Evolutionary conservation across 257 asterid species (phyloP).

Genomic region (Ilex asprella): DNA sequence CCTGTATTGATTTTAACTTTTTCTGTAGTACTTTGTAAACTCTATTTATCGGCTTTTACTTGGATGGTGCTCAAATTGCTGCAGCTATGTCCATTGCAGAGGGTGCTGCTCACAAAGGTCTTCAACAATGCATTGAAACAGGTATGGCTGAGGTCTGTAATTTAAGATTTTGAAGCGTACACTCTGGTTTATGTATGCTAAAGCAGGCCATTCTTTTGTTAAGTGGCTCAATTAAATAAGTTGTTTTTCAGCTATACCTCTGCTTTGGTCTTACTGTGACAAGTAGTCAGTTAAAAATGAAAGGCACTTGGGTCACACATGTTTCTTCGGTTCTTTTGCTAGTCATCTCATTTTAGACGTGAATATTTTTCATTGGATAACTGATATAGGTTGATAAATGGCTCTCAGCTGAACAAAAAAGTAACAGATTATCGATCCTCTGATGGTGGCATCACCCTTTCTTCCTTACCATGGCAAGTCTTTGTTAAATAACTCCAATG

Average conservation of each 20-base stretch:
- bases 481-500: too few relatives aligned
- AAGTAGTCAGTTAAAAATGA: too few relatives aligned
- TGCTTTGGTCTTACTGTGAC: too few relatives aligned
- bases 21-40: constrained; percentile 79
- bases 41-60: constrained; percentile 87
- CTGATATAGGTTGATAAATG: constrained; percentile 71
- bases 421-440: constrained; percentile 82
- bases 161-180: constrained; percentile 6
- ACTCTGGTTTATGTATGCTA: too few relatives aligned
- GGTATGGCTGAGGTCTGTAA: constrained; percentile 94
- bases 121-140: constrained; percentile 95
- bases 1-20: not conserved
- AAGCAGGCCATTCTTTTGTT: too few relatives aligned
- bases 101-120: constrained; percentile 97
- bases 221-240: too few relatives aligned
- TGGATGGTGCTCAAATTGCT: constrained; percentile 99
- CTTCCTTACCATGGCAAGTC: too few relatives aligned
- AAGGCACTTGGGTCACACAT: too few relatives aligned
- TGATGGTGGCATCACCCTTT: constrained; percentile 50
- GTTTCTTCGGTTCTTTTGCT: too few relatives aligned
- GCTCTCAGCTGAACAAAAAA: constrained; percentile 87
- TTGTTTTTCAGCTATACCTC: too few relatives aligned
- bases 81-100: constrained; percentile 94
- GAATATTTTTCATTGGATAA: constrained; percentile 11
- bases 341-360: not conserved